These are phyloP conservation scores for Leptographium flavum DNA, from an alignment of 2,329 filamentous ascomycete species.

Conservation along the genomic window DNA sequence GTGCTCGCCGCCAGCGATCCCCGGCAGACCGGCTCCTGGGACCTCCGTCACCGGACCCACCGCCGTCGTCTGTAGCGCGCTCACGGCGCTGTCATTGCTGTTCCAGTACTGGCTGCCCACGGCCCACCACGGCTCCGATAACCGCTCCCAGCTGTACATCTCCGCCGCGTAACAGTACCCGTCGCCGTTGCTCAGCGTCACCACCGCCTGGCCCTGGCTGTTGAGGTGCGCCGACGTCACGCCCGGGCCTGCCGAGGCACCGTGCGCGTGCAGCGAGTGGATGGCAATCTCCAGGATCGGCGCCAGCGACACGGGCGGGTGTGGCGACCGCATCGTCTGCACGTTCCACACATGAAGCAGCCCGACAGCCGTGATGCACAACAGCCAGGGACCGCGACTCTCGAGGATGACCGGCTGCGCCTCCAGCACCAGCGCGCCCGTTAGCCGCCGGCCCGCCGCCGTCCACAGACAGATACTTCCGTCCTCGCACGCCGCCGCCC, in stretches of 20 bases:
- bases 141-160: constrained; percentile 84
- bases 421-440: constrained; percentile 78
- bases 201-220: constrained; percentile 67
- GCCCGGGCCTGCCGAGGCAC: constrained; percentile 61
- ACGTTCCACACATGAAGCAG: constrained; percentile 92
- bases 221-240: constrained; percentile 88
- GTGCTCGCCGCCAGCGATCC: background rate
- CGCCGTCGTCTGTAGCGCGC: constrained; percentile 60
- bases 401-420: constrained; percentile 90
- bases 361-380: constrained; percentile 79
- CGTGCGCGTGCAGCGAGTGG: constrained; percentile 62
- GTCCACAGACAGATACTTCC: constrained; percentile 86
- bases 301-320: constrained; percentile 78
- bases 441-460: constrained; percentile 70
- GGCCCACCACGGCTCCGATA: constrained; percentile 98
- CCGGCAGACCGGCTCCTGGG: constrained; percentile 21
- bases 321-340: constrained; percentile 65
- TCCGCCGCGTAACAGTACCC: constrained; percentile 77
- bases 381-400: constrained; percentile 73
- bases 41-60: constrained; percentile 40
- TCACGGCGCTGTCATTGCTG: constrained; percentile 80
- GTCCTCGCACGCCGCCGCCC: constrained; percentile 87
- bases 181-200: constrained; percentile 90
- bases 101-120: constrained; percentile 99
- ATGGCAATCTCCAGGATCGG: constrained; percentile 80